phyloP scores from a whole-genome alignment of 164 flowering plant genomes.

The Nymphaea thermarum region DNA sequence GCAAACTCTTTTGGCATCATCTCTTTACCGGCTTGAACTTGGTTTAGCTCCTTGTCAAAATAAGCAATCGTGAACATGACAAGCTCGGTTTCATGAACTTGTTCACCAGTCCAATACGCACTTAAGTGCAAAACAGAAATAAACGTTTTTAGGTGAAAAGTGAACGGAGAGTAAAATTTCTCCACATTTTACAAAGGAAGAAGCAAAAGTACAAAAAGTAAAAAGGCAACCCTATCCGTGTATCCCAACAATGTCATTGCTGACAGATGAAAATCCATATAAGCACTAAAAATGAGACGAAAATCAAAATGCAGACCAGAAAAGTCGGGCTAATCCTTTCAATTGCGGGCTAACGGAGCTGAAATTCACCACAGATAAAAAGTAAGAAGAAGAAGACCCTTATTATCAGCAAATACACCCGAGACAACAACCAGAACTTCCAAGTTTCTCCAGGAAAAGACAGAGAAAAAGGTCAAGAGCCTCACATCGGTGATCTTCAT shows the following conservation, averaged over 20 bases:
- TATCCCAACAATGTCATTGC: no score
- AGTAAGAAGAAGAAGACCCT: background rate
- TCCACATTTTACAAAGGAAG: background rate
- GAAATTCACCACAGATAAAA: background rate
- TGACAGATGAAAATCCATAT: no score
- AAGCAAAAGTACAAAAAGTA: no score
- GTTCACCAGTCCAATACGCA: no score
- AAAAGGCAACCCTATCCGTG: no score
- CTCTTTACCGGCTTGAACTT: no score
- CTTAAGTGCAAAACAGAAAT: no score
- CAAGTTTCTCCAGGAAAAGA: background rate
- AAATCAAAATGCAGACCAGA: background rate
- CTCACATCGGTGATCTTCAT: constrained; percentile 18
- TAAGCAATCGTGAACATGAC: no score
- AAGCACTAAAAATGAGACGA: no score
- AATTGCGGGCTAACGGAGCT: background rate
- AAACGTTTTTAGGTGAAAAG: background rate
- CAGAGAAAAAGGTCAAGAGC: background rate
- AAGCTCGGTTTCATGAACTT: no score
- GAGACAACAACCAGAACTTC: background rate
- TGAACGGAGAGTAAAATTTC: background rate
- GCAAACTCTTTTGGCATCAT: background rate
- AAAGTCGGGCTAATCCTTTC: background rate
- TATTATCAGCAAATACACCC: background rate
- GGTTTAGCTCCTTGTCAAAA: no score